Percentiles rank a stretch among this genome's conserved stretches.
phyloP scores from a whole-genome alignment of 1,139 yeast genomes.

The Nadsonia starkeyi-henricii region DNA sequence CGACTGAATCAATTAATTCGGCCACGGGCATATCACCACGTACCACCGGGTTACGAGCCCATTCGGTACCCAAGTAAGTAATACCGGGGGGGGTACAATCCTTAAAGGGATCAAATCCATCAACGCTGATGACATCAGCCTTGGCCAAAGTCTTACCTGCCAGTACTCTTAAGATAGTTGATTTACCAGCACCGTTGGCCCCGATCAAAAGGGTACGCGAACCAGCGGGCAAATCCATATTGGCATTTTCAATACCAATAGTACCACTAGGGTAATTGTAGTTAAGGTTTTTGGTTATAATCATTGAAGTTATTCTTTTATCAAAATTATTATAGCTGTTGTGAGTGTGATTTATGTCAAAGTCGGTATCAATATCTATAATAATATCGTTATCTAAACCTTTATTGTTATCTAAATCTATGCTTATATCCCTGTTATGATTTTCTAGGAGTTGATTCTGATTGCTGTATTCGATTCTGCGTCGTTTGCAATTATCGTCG shows the following conservation, averaged over 20 bases:
- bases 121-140: slow-evolving; percentile 46
- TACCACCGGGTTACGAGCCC: slow-evolving; percentile 89
- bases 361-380: too few species aligned
- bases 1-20: slow-evolving; percentile 64
- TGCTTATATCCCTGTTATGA: too few species aligned
- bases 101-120: slow-evolving; percentile 78
- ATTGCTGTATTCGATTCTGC: too few species aligned
- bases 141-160: slow-evolving; percentile 87
- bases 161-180: slow-evolving; percentile 65
- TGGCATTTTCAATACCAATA: slow-evolving; percentile 56
- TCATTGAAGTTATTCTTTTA: slow-evolving; percentile 11
- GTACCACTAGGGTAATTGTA: slow-evolving; percentile 58
- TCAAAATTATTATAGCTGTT: too few species aligned
- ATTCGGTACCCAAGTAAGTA: slow-evolving; percentile 92
- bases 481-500: too few species aligned
- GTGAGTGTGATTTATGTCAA: too few species aligned
- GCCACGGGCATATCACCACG: slow-evolving; percentile 83
- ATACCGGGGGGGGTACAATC: slow-evolving; percentile 45
- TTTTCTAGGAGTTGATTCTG: too few species aligned
- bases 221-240: slow-evolving; percentile 49
- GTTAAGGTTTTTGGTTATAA: slow-evolving; percentile 50
- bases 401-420: too few species aligned
- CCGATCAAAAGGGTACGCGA: slow-evolving; percentile 72
- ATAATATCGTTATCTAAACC: too few species aligned
- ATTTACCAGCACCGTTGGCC: slow-evolving; percentile 96